Conservation (phyloP, 148 eudicot species). For the Hydrangea macrophylla region DNA sequence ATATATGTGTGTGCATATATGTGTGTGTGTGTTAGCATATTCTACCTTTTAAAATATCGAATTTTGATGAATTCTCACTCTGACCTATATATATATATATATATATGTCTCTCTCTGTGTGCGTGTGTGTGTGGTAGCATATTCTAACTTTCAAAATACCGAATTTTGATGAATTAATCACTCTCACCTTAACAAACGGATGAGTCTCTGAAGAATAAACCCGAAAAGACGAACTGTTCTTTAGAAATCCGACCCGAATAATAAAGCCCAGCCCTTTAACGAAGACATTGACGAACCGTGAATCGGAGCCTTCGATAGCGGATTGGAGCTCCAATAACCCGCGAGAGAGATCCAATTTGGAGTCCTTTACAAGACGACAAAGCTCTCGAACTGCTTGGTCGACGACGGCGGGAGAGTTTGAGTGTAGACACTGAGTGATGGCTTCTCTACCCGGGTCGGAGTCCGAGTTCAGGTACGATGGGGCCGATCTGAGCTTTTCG, state of each 20-base stretch:
- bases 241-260: slow-evolving; percentile 55
- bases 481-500: slow-evolving; percentile 56
- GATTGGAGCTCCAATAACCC: slow-evolving; percentile 72
- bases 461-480: slow-evolving; percentile 29
- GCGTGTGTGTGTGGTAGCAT: no score
- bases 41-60: no score
- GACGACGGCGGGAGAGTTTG: slow-evolving; percentile 65
- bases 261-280: slow-evolving; percentile 80
- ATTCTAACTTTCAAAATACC: no score
- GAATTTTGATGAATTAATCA: not conserved
- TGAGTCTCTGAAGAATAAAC: slow-evolving; percentile 44
- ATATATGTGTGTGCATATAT: no score
- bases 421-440: slow-evolving; percentile 60
- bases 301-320: slow-evolving; percentile 56
- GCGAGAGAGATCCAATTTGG: slow-evolving; percentile 32
- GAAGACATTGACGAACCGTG: slow-evolving; percentile 49
- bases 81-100: no score
- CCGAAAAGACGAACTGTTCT: slow-evolving; percentile 17
- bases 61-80: no score
- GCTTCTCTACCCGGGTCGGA: slow-evolving; percentile 53
- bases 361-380: slow-evolving; percentile 64
- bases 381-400: slow-evolving; percentile 82
- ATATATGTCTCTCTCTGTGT: no score
- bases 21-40: no score
- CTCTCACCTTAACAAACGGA: slow-evolving; percentile 70